Base-by-base conservation (phyloP, 805 yeast species). In the Limtongia smithiae region DNA sequence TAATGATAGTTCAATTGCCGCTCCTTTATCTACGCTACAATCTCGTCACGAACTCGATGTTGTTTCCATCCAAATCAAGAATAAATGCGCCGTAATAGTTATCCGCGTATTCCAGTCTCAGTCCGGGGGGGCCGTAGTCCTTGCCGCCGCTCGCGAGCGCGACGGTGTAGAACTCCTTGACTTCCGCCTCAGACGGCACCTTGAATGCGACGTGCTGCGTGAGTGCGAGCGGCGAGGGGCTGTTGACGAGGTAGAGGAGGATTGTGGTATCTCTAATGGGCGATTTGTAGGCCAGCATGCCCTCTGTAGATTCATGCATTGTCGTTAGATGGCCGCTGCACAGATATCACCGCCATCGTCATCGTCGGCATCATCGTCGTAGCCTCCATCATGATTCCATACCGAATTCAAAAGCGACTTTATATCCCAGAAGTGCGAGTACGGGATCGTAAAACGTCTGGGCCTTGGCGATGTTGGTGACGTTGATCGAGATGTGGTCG, bases 21-120 rank as follows among this genome's bases (percentile, higher is more conserved):
- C n/a, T n/a, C n/a, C n/a, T n/a, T n/a, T n/a, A n/a, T n/a, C n/a
- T n/a, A n/a, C n/a, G n/a, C n/a, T n/a, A n/a, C n/a, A n/a, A n/a
- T n/a, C n/a, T n/a, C n/a, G n/a, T n/a, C 18, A 33, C 30, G 27
- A 45, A 45, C 38, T 46, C 50, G 21, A 46, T 34, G 15, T 46
- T 46, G 27, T 41, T 46, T 18, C 50, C 50, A 31, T 41, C 50
- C 14, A 4, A 4, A 25, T 46, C 50, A n/a, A 36, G 22, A 8
- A 41, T 46, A 28, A 46, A 46, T 30, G 50, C 50, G 17, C 38
- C 50, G 12, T 41, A 46, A 20, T 46, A 46, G 18, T 41, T 32
- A 20, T 41, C 41, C 12, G 45, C 42, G 41, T 41, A 41, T 15
- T 40, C 24, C n/a, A 31, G 15, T 36, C 50, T 20, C 15, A 18